Base-by-base conservation (phyloP, 2,329 filamentous ascomycete species). In the Sphaerulina populicola region DNA sequence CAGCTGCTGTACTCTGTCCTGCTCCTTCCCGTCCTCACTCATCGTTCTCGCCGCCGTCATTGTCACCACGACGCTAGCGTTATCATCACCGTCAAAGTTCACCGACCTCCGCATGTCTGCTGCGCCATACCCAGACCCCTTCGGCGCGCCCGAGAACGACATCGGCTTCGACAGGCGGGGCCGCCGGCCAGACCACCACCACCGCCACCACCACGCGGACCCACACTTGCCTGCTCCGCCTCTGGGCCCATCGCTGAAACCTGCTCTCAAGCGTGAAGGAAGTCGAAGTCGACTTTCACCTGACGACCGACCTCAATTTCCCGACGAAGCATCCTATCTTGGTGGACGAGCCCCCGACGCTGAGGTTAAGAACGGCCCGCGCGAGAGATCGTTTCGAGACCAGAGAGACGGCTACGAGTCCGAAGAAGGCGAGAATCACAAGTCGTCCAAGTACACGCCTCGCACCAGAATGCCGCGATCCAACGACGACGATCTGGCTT, bases 341-440 rank as follows among this genome's bases (percentile, higher is more conserved):
- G 63, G 63, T 44, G 47, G 53, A 11, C 54, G 55, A 15, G 61
- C 64, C 9, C 63, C 61, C 7, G 66, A 69, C 49, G 56, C 66
- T 40, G 66, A 69, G 55, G 49, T 57, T 29, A 69, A 68, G 56
- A 62, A 60, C 50, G 47, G 62, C 30, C 55, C 55, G 15, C 53
- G 54, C 33, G 57, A 69, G 38, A 58, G 58, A 35, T 54, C 61
- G 36, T 68, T 69, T 54, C 52, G 66, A 23, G 62, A 66, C 30
- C 61, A 62, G 56, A 57, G 66, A 37, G 63, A 68, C 55, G 66
- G 65, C 12, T 69, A 69, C 55, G 65, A 66, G 51, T 63, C 60
- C 41, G 66, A 69, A 42, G 66, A 69, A 46, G 66, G 66, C 15
- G 66, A 69, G 44, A 53, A 47, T 38, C 60, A 63, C 53, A 55